These are phyloP conservation scores for Dioszegia crocea DNA, from an alignment of 768 basidiomycete genomes.

Conservation along the genomic window DNA sequence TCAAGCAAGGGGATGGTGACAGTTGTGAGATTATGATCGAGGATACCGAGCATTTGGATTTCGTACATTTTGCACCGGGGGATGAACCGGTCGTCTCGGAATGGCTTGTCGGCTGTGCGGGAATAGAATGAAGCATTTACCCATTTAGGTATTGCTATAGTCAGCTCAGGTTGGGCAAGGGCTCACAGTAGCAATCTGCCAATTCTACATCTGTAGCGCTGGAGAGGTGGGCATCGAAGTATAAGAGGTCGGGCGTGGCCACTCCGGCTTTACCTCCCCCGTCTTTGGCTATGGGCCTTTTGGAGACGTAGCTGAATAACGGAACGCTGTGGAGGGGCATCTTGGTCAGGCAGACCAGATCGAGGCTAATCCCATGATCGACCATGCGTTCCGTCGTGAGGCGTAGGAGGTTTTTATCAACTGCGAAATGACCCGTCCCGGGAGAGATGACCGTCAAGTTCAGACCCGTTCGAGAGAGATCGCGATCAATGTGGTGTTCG, in stretches of 20 bases:
- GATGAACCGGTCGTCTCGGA: constrained; percentile 65
- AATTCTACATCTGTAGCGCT: constrained; percentile 28
- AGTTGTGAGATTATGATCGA: constrained; percentile 85
- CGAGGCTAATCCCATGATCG: constrained; percentile 85
- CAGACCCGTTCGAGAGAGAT: constrained; percentile 79
- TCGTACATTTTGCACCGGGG: constrained; percentile 96
- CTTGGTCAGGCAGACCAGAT: constrained; percentile 83
- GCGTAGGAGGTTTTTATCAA: constrained; percentile 80
- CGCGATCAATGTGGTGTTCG: constrained; percentile 91
- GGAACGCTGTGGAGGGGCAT: constrained; percentile 89
- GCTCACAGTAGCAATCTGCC: constrained; percentile 46
- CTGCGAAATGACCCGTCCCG: constrained; percentile 88
- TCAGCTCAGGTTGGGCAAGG: neutral
- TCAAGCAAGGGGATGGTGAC: constrained; percentile 68
- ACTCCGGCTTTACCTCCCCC: constrained; percentile 15
- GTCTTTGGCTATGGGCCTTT: constrained; percentile 51
- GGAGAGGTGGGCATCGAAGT: constrained; percentile 37
- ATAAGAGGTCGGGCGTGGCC: constrained; percentile 54
- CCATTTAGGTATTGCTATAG: constrained; percentile 48
- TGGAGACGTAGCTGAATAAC: constrained; percentile 78
- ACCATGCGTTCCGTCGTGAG: constrained; percentile 89
- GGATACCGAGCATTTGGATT: constrained; percentile 86
- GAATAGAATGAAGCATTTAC: constrained; percentile 52
- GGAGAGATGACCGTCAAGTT: constrained; percentile 83
- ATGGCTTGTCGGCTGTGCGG: constrained; percentile 52